Evolutionary conservation across 768 basidiomycete species (phyloP).

Genomic region (Ramaria sp.): DNA sequence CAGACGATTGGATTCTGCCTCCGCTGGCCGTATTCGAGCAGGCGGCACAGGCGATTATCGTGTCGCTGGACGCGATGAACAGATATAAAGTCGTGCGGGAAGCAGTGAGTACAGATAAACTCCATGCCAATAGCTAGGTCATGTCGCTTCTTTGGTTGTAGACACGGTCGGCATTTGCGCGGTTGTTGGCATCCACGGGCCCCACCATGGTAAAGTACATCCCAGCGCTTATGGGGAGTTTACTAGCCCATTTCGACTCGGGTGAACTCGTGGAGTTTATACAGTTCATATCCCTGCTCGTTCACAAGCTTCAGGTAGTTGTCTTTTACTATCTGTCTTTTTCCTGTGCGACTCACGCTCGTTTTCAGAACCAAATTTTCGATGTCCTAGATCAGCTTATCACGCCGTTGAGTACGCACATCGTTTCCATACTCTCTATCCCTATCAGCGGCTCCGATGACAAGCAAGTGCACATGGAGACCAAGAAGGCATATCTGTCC

Average conservation of each 20-base stretch:
- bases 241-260: constrained; percentile 88
- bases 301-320: constrained; percentile 80
- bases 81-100: constrained; percentile 79
- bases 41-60: constrained; percentile 77
- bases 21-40: constrained; percentile 72
- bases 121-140: neutral
- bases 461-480: constrained; percentile 69
- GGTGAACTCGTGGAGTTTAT: constrained; percentile 92
- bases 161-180: constrained; percentile 90
- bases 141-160: constrained; percentile 21
- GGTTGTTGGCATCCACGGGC: constrained; percentile 84
- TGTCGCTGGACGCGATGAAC: constrained; percentile 84
- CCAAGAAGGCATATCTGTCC: constrained; percentile 80
- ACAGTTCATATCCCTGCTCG: constrained; percentile 84
- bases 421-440: constrained; percentile 67
- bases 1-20: constrained; percentile 57
- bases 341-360: too few relatives aligned
- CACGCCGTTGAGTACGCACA: constrained; percentile 75
- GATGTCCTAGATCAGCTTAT: constrained; percentile 85
- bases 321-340: too few relatives aligned
- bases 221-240: constrained; percentile 77
- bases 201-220: constrained; percentile 79
- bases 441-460: constrained; percentile 77
- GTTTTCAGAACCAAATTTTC: constrained; percentile 65
- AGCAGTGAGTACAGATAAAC: constrained; percentile 48